Percentiles rank a stretch among this genome's conserved stretches.
phyloP scores from a whole-genome alignment of 2,329 filamentous ascomycete species.

The Fonsecaea pedrosoi region DNA sequence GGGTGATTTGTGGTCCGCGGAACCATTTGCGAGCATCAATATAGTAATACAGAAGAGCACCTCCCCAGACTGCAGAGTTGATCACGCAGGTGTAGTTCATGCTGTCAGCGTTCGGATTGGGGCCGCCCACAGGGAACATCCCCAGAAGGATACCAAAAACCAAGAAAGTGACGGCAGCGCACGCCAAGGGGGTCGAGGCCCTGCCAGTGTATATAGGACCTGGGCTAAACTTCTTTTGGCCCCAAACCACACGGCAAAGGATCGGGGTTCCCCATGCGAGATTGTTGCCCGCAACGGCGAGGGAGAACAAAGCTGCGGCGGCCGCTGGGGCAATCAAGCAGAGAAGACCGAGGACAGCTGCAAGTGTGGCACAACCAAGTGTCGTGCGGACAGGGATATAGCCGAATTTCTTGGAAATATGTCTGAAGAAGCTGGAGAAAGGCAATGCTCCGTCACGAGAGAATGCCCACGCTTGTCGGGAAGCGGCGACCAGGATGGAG shows the following conservation, averaged over 20 bases:
- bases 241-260: conserved; percentile 65
- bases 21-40: conserved; percentile 66
- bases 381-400: conserved; percentile 65
- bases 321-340: conserved; percentile 65
- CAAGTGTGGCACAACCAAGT: conserved; percentile 60
- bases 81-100: conserved; percentile 72
- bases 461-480: conserved; percentile 69
- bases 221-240: conserved; percentile 62
- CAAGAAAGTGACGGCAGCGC: conserved; percentile 61
- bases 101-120: conserved; percentile 56
- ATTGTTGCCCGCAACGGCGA: conserved; percentile 66
- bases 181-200: conserved; percentile 61
- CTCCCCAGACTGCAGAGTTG: conserved; percentile 65
- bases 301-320: conserved; percentile 65
- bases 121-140: conserved; percentile 66
- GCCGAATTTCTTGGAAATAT: conserved; percentile 61
- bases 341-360: conserved; percentile 62
- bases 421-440: conserved; percentile 64
- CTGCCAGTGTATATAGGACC: conserved; percentile 66
- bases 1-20: conserved; percentile 64
- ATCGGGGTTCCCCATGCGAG: conserved; percentile 67
- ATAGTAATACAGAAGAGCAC: conserved; percentile 62
- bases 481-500: conserved; percentile 60
- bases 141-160: conserved; percentile 62
- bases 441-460: conserved; percentile 67